phyloP scores from a whole-genome alignment of 2,329 filamentous ascomycete species.

The Drechslera avenae region DNA sequence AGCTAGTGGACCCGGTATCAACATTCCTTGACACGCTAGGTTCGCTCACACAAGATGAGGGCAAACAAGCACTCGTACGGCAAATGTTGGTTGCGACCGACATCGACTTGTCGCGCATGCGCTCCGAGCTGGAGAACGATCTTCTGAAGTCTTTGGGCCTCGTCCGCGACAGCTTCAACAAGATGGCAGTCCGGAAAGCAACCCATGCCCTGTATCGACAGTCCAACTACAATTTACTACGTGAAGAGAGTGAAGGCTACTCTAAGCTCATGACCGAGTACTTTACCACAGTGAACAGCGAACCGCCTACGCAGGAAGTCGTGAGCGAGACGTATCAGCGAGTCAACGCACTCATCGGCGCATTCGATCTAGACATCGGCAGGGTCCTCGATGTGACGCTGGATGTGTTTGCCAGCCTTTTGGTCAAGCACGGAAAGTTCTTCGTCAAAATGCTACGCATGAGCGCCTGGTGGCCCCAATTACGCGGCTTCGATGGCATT shows the following conservation, averaged over 20 bases:
- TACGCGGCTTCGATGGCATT: slow-evolving; percentile 60
- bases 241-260: slow-evolving; percentile 96
- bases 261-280: slow-evolving; percentile 95
- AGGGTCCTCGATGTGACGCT: slow-evolving; percentile 92
- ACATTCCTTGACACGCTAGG: slow-evolving; percentile 84
- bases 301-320: slow-evolving; percentile 73
- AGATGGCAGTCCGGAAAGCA: slow-evolving; percentile 83
- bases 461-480: slow-evolving; percentile 94
- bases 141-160: slow-evolving; percentile 77
- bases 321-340: slow-evolving; percentile 87
- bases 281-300: slow-evolving; percentile 81
- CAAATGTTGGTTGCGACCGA: slow-evolving; percentile 73
- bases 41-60: slow-evolving; percentile 75
- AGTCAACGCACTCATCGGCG: slow-evolving; percentile 92
- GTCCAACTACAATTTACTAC: slow-evolving; percentile 92
- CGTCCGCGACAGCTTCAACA: slow-evolving; percentile 82
- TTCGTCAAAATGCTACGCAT: slow-evolving; percentile 90
- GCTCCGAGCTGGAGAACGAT: slow-evolving; percentile 79
- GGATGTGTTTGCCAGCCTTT: slow-evolving; percentile 90
- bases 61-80: slow-evolving; percentile 62
- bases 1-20: slow-evolving; percentile 56
- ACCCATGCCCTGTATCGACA: slow-evolving; percentile 94
- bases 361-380: slow-evolving; percentile 95
- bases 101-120: slow-evolving; percentile 74
- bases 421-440: slow-evolving; percentile 91